These are phyloP conservation scores for Uronychia binucleata DNA, from an alignment of 73 alveolate genomes.

Conservation along the genomic window DNA sequence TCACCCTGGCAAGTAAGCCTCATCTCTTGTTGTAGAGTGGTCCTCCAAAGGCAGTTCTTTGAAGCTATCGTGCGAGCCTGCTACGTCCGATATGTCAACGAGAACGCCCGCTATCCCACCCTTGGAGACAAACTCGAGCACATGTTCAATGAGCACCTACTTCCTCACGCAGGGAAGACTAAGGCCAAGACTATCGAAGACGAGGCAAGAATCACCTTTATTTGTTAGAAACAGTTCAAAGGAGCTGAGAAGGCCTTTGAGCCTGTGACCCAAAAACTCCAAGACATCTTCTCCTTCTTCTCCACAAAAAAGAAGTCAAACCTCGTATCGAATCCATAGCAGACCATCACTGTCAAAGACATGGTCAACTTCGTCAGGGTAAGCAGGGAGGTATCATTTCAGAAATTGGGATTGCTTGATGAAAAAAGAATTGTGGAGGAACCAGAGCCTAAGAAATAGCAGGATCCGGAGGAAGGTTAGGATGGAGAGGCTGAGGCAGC, in stretches of 20 bases:
- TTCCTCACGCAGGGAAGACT: conserved; percentile 31
- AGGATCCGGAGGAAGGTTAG: conserved; percentile 12
- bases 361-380: conserved; percentile 21
- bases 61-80: conserved; percentile 86
- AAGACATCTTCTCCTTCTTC: conserved; percentile 24
- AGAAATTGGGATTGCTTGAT: neutral
- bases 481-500: conserved; percentile 2
- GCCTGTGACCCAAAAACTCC: conserved; percentile 9
- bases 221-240: conserved; percentile 23
- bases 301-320: conserved; percentile 22
- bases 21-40: conserved; percentile 10
- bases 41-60: conserved; percentile 63
- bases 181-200: conserved; percentile 43
- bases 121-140: conserved; percentile 29
- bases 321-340: conserved; percentile 12
- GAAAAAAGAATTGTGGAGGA: conserved; percentile 2
- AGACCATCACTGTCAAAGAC: conserved; percentile 39
- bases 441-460: conserved; percentile 24
- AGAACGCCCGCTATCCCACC: conserved; percentile 15
- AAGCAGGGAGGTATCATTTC: neutral
- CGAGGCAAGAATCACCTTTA: conserved; percentile 16
- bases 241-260: conserved; percentile 51
- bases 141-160: conserved; percentile 24
- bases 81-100: conserved; percentile 66
- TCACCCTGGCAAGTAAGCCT: conserved; percentile 16